These are phyloP conservation scores for Lachnellula hyalina DNA, from an alignment of 2,329 filamentous ascomycete genomes.

Conservation along the genomic window DNA sequence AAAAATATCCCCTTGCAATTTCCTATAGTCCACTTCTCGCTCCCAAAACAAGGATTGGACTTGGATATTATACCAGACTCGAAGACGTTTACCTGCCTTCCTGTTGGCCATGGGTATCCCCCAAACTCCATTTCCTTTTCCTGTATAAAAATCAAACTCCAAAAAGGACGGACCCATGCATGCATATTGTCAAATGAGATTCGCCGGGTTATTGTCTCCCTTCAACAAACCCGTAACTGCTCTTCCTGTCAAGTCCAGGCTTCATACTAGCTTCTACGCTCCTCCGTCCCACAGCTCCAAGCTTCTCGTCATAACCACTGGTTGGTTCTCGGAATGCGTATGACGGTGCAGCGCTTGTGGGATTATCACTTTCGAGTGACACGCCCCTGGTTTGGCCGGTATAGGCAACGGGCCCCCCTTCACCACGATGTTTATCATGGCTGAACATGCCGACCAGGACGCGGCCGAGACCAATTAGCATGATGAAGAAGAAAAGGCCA, in stretches of 20 bases:
- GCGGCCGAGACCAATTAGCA: constrained; percentile 67
- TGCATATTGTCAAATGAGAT: background rate
- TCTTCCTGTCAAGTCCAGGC: constrained; percentile 20
- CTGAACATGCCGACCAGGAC: constrained; percentile 56
- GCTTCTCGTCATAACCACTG: constrained; percentile 18
- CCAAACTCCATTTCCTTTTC: background rate
- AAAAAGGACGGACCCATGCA: background rate
- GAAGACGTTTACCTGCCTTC: background rate
- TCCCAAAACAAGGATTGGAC: background rate
- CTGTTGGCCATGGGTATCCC: background rate
- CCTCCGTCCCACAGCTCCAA: constrained; percentile 9
- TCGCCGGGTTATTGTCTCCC: constrained; percentile 9
- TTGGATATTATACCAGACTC: background rate
- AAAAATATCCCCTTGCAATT: constrained; percentile 1
- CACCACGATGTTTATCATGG: constrained; percentile 54
- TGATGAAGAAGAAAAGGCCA: constrained; percentile 70
- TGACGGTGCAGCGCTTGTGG: constrained; percentile 12
- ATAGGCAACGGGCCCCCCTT: constrained; percentile 44
- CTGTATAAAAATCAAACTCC: background rate
- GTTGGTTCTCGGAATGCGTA: constrained; percentile 21
- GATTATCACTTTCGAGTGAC: constrained; percentile 11
- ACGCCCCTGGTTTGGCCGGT: constrained; percentile 17
- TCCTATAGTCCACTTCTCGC: background rate
- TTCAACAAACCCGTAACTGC: constrained; percentile 24
- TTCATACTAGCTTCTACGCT: constrained; percentile 19